These are phyloP conservation scores for Astrocystis sublimbata DNA, from an alignment of 495 filamentous ascomycete genomes.

Conservation along the genomic window DNA sequence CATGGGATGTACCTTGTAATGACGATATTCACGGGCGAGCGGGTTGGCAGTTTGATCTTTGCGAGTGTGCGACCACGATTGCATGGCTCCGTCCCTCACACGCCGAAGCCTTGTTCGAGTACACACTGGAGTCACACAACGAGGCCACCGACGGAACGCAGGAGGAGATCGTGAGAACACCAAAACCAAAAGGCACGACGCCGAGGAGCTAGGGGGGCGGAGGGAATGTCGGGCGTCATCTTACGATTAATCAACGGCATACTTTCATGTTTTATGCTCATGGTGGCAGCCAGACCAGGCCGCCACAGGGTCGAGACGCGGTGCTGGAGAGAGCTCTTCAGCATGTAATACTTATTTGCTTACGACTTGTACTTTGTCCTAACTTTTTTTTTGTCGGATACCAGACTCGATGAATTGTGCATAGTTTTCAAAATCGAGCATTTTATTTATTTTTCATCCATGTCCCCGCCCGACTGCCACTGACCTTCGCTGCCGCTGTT, in stretches of 20 bases:
- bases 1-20: constrained; percentile 23
- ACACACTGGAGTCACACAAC: constrained; percentile 25
- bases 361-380: constrained; percentile 37
- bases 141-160: constrained; percentile 29
- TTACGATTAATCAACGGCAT: constrained; percentile 27
- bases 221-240: constrained; percentile 11
- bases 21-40: constrained; percentile 19
- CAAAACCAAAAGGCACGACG: constrained; percentile 17
- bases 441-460: background rate
- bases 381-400: constrained; percentile 38
- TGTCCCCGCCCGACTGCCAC: background rate
- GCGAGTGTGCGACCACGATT: constrained; percentile 19
- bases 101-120: constrained; percentile 15
- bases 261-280: constrained; percentile 24
- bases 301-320: constrained; percentile 13
- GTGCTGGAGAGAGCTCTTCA: constrained; percentile 38
- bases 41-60: constrained; percentile 25
- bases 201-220: constrained; percentile 8
- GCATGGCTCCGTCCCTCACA: constrained; percentile 15
- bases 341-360: constrained; percentile 52
- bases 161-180: constrained; percentile 4
- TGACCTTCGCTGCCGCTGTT: background rate
- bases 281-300: constrained; percentile 13
- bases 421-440: constrained; percentile 17
- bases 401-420: constrained; percentile 34